These are phyloP conservation scores for Pisolithus thermaeus DNA, from an alignment of 1,284 basidiomycete genomes.

Conservation along the genomic window DNA sequence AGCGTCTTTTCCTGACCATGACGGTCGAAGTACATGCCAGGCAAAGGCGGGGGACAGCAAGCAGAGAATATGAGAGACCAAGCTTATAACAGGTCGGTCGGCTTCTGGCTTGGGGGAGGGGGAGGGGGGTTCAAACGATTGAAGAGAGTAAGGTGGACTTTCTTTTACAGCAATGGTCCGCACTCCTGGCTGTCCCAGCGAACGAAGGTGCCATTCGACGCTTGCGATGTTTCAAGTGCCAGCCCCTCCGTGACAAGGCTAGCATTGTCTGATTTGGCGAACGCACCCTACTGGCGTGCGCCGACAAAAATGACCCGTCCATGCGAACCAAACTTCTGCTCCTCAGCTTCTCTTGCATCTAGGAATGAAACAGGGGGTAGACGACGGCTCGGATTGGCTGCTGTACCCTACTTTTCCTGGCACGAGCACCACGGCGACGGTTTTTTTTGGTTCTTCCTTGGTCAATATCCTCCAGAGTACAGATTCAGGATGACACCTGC, in stretches of 20 bases:
- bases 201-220: slow-evolving; percentile 69
- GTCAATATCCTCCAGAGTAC: slow-evolving; percentile 64
- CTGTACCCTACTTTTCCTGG: slow-evolving; percentile 81
- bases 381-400: slow-evolving; percentile 24
- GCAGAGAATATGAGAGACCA: not conserved
- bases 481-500: slow-evolving; percentile 5
- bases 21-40: not conserved
- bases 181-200: slow-evolving; percentile 66
- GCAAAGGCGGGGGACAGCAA: not conserved
- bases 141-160: not conserved
- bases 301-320: slow-evolving; percentile 51
- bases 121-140: not conserved
- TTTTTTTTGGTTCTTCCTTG: slow-evolving; percentile 69
- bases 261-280: slow-evolving; percentile 65
- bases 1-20: slow-evolving; percentile 32
- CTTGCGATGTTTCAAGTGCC: slow-evolving; percentile 49
- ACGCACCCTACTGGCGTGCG: slow-evolving; percentile 53
- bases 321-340: slow-evolving; percentile 43
- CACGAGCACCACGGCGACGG: slow-evolving; percentile 73
- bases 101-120: not conserved
- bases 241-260: slow-evolving; percentile 74
- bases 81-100: not conserved
- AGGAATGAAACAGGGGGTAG: slow-evolving; percentile 4
- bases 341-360: slow-evolving; percentile 70
- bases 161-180: slow-evolving; percentile 34